Evolutionary conservation across 208 protist species (phyloP).

Genomic region (Trypanosoma mega): DNA sequence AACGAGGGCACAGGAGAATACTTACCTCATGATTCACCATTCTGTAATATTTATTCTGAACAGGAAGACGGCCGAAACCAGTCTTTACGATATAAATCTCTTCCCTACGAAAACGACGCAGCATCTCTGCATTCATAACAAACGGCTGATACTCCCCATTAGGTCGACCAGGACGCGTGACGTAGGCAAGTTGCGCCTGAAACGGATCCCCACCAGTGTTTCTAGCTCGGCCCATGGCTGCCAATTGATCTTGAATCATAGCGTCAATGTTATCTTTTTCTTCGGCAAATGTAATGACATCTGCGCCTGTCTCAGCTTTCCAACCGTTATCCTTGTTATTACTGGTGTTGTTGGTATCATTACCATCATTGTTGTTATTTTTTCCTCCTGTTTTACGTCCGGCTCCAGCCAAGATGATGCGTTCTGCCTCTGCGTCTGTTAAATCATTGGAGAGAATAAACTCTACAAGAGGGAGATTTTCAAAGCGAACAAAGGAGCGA

Average conservation of each 20-base stretch:
- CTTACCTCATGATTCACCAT: conserved; percentile 71
- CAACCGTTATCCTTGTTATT: conserved; percentile 41
- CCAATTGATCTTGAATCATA: conserved; percentile 79
- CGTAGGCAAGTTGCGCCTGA: conserved; percentile 84
- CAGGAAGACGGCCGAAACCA: conserved; percentile 53
- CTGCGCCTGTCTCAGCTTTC: conserved; percentile 61
- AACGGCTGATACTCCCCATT: conserved; percentile 84
- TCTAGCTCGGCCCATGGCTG: conserved; percentile 69
- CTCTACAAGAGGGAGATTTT: conserved; percentile 94
- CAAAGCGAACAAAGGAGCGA: conserved; percentile 90
- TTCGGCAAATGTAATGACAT: conserved; percentile 82
- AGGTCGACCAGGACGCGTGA: conserved; percentile 60
- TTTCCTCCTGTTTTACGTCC: conserved; percentile 34
- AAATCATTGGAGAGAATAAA: conserved; percentile 88
- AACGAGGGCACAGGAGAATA: conserved; percentile 87
- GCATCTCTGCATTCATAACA: conserved; percentile 71
- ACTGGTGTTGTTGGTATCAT: conserved; percentile 24
- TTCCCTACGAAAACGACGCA: conserved; percentile 80
- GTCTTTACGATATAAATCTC: conserved; percentile 88
- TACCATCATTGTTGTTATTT: conserved; percentile 23
- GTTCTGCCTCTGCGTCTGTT: conserved; percentile 85
- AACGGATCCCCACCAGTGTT: conserved; percentile 83
- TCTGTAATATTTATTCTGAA: conserved; percentile 90
- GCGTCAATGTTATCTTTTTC: conserved; percentile 88
- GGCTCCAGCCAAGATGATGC: conserved; percentile 67